Percentiles rank a stretch among this genome's conserved stretches.
phyloP scores from a whole-genome alignment of 2,329 filamentous ascomycete species.

The Colletotrichum truncatum region DNA sequence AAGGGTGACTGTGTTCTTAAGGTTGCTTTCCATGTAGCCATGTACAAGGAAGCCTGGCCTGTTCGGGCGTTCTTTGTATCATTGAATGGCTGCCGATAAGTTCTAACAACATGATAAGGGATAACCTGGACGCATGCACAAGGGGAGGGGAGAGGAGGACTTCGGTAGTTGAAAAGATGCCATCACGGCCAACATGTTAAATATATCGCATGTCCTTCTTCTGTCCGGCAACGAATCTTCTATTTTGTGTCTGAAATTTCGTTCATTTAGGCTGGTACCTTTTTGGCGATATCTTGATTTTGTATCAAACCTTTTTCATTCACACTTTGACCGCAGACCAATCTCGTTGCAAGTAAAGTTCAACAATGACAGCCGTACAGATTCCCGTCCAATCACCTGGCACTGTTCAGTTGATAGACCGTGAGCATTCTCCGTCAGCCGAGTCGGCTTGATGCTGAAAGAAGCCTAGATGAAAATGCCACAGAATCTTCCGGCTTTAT shows the following conservation, averaged over 20 bases:
- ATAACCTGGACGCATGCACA: neutral
- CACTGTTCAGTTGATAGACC: conserved; percentile 13
- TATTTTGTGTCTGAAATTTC: no score
- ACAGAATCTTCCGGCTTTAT: conserved; percentile 7
- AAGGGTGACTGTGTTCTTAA: neutral
- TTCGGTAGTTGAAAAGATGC: neutral
- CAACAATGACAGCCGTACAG: neutral
- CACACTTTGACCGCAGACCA: neutral
- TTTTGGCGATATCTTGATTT: no score
- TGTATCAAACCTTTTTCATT: neutral
- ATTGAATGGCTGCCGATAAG: neutral
- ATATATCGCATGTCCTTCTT: conserved; percentile 7
- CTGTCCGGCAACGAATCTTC: no score
- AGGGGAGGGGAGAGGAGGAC: neutral
- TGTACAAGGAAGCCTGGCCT: no score
- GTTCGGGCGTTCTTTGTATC: no score
- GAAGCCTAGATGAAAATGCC: neutral
- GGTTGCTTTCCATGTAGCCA: neutral
- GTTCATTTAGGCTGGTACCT: neutral
- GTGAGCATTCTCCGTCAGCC: neutral
- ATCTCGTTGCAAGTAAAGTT: neutral
- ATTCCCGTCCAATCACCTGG: conserved; percentile 4
- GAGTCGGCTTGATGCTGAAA: neutral
- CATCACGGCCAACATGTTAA: neutral
- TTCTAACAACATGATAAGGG: neutral